Percentiles rank a stretch among this genome's conserved stretches.
Conservation (phyloP, 441 rosid genomes). For the Manihot esculenta region DNA sequence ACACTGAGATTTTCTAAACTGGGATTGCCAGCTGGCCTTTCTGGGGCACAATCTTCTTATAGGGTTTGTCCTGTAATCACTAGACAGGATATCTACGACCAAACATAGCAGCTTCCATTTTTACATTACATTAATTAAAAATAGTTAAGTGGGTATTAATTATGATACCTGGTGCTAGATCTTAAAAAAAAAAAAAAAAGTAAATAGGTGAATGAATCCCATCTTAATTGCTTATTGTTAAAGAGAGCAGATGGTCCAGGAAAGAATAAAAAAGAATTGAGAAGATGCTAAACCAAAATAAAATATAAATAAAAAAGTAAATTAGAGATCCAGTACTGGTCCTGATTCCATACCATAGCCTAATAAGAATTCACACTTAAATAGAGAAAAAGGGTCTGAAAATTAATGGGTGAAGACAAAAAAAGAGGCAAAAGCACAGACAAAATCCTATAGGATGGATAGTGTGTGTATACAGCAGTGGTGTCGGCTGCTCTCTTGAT, state of each 20-base stretch:
- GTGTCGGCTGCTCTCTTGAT: conserved; percentile 1
- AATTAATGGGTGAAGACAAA: background rate
- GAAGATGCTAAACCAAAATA: background rate
- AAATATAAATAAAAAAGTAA: too few species aligned
- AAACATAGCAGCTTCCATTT: background rate
- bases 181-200: too few species aligned
- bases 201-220: too few species aligned
- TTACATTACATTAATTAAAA: background rate
- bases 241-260: background rate
- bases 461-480: background rate
- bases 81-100: conserved; percentile 11
- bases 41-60: conserved; percentile 13
- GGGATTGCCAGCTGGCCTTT: conserved; percentile 24
- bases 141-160: background rate
- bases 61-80: background rate
- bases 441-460: background rate
- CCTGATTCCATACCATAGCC: background rate
- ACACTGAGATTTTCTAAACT: background rate
- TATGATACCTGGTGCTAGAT: background rate
- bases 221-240: too few species aligned
- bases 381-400: too few species aligned
- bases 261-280: background rate
- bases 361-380: too few species aligned
- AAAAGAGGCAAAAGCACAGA: background rate
- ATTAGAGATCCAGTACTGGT: too few species aligned